Evolutionary conservation across 192 early-diverging fungal genomes (phyloP), one percentile per base, ranked within the genome.

Genomic region (Entomortierella lignicola): DNA sequence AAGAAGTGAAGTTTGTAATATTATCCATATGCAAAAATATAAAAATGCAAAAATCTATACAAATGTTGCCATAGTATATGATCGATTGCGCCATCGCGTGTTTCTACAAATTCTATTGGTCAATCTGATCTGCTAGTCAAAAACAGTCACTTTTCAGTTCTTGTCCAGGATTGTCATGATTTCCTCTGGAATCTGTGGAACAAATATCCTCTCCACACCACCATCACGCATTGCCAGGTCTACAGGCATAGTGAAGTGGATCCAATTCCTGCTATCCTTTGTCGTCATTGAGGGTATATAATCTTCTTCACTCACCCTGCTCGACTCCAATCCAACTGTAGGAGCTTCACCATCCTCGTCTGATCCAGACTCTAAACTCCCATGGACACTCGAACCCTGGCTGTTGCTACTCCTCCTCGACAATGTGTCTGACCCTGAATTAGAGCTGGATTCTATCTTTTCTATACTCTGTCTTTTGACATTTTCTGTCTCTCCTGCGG

Each of bases 401-500:
- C 57, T 61, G 23, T 17, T n/a, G n/a, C n/a, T 47, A 30, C 8
- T 34, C 37, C 57, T 60, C 39, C 37, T 60, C 1, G 57, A 60
- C 10, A 41, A 29, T 27, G 26, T 17, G 17, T 55, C 25, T 8
- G 31, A 23, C 15, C 41, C 7, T 47, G 43, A n/a, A 32, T n/a
- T 21, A 5, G 47, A 2, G 7, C 2, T 23, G 20, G 17, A 26
- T 23, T 29, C 37, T 4, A 29, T 32, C 57, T 26, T 50, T 23
- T 69, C 60, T 31, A 63, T 32, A 37, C 27, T 42, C 25, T 65
- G 66, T 31, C 54, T 27, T 56, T 30, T 50, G 54, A 64, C 60
- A n/a, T 86, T 87, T 62, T 83, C 88, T 0, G 90, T 86, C 37
- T 93, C 91, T 27, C 91, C 89, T 50, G 90, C 90, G 18, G 92